Evolutionary conservation across 331 rosid genomes (phyloP), one percentile per base, ranked within the genome.

Genomic region (Saraca asoca): DNA sequence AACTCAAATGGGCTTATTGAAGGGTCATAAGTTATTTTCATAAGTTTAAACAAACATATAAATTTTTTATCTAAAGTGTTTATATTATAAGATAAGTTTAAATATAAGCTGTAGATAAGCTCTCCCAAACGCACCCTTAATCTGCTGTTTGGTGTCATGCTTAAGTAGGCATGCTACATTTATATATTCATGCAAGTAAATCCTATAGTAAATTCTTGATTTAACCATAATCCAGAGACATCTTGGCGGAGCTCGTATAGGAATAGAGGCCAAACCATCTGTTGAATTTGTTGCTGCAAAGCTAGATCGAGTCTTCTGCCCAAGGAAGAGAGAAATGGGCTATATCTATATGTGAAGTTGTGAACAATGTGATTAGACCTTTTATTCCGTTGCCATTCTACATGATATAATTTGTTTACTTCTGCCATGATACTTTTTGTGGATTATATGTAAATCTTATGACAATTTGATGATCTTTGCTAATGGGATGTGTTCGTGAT

Each of bases 261-360:
- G 98, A 72, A 89, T 92, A 64, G 77, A 87, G 68, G 98, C 98
- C 48, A 87, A 92, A 69, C 98, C 98, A 16, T 87, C 95, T 7
- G 96, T 91, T 52, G 98, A 89, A 70, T 92, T 87, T 79, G 91
- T 89, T 53, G 94, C 96, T 17, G 90, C 87, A 75, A 2, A 44
- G n/a, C 44, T 33, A 38, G 62, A 60, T 51, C 14, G 50, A 17
- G 42, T 54, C 7, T 38, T 11, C 53, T 39, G 16, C 46, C 43
- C 50, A 34, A 51, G 50, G 53, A 45, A 52, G 44, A 56, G 63
- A 66, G 12, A 66, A n/a, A 6, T 9, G 65, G 46, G 35, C 39
- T 59, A 35, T 33, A 33, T 37, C 35, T 63, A 8, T 51, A 7
- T 62, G 15, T 29, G n/a, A n/a, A n/a, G n/a, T n/a, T n/a, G n/a